These are phyloP conservation scores for Odonthalia washingtoniensis DNA, from an alignment of 31 red algal genomes.

Conservation along the genomic window DNA sequence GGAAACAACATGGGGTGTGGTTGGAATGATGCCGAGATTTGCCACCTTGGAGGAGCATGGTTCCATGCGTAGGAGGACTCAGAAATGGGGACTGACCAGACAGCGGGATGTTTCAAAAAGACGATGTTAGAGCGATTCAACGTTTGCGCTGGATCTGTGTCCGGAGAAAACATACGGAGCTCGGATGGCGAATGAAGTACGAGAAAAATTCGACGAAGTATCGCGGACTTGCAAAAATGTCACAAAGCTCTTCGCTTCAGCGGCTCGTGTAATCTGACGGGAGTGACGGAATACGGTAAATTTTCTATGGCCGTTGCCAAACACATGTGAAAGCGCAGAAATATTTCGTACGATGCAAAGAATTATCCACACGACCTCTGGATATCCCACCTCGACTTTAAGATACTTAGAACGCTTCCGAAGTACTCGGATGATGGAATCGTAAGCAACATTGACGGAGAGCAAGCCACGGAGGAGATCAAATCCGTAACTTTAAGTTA, in stretches of 20 bases:
- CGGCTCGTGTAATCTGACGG: conserved; percentile 9
- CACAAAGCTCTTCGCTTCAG: not conserved
- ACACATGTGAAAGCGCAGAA: conserved; percentile 4
- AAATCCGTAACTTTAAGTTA: no score
- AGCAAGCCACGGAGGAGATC: no score
- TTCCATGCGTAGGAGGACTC: not conserved
- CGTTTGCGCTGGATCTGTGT: no score
- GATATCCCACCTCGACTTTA: no score
- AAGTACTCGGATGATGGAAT: no score
- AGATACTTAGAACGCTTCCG: no score
- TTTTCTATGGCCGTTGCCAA: conserved; percentile 47
- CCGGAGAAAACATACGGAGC: not conserved
- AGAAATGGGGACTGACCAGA: not conserved
- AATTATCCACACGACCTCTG: no score
- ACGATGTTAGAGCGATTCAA: no score
- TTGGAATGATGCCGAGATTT: conserved; percentile 21
- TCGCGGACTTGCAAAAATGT: conserved; percentile 45
- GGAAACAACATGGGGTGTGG: conserved; percentile 1
- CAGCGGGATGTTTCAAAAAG: no score
- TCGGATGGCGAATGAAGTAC: not conserved
- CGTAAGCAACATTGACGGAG: no score
- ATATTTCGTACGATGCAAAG: no score
- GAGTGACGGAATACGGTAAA: conserved; percentile 18
- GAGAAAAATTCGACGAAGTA: conserved; percentile 9
- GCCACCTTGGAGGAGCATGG: not conserved